Evolutionary conservation across 805 yeast genomes (phyloP), one percentile per base, ranked within the genome.

Genomic region (Candida quercuum): DNA sequence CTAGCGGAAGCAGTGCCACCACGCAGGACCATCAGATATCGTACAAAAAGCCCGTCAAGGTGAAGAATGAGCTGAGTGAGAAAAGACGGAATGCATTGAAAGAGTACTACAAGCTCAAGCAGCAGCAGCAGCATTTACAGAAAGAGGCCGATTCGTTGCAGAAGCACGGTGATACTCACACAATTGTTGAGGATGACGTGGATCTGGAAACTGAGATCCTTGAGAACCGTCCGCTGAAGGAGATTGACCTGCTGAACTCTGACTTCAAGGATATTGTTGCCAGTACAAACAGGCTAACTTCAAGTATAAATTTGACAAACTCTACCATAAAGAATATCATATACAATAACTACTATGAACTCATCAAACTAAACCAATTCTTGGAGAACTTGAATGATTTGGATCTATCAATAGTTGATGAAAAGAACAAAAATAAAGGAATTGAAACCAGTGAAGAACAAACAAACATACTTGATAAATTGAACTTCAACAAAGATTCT

Each of bases 331-430:
- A 82, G 48, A 74, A 83, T 21, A 80, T 82, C 29, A 78, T 82
- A 10, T 82, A 82, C 57, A 85, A 82, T 56, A 82, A 82, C 51
- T 82, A 82, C 64, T 80, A 77, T 54, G 89, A 82, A 43, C 61
- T 82, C 45, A 80, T 82, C 51, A 78, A 79, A 49, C 71, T 82
- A 41, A 80, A 77, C 48, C 74, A 78, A 33, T 71, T 80, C 3
- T 58, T 82, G 36, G 56, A 54, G 37, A 64, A 60, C 25, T 39
- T 68, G 31, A 61, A 61, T 21, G 50, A 52, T 7, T 32, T 52
- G 17, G 45, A 53, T 15, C 38, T 48, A 19, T 19, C 41, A 34
- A 22, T 28, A 9, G 40, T 32, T 18, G 33, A 33, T n/a, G n/a
- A n/a, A n/a, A n/a, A n/a, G n/a, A n/a, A n/a, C n/a, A n/a, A n/a